phyloP scores from a whole-genome alignment of 495 filamentous ascomycete species.

The Daldinia loculata region DNA sequence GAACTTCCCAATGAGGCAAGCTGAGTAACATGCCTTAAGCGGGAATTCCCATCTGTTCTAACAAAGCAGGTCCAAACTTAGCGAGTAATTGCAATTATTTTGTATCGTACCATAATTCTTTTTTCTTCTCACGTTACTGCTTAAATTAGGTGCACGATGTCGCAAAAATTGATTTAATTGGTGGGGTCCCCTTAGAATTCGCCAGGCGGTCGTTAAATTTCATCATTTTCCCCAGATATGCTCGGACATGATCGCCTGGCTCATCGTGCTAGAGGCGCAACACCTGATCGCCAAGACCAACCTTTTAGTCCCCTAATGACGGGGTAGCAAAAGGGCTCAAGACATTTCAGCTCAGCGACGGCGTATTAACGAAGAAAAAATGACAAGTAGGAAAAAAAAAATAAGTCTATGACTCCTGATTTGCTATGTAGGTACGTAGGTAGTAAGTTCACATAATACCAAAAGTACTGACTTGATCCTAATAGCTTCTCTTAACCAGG shows the following conservation, averaged over 20 bases:
- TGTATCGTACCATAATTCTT: neutral
- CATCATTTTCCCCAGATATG: constrained; percentile 41
- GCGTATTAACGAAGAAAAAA: neutral
- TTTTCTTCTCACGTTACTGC: neutral
- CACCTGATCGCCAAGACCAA: constrained; percentile 39
- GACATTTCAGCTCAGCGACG: constrained; percentile 19
- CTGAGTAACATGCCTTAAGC: constrained; percentile 9
- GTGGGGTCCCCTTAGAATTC: constrained; percentile 21
- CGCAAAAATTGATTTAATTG: neutral
- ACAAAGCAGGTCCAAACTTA: neutral
- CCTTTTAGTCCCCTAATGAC: constrained; percentile 15
- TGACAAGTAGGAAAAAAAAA: neutral
- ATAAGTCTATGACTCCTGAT: neutral
- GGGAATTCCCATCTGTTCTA: constrained; percentile 31
- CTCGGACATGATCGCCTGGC: constrained; percentile 37
- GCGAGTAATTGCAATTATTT: neutral
- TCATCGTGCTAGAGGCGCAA: constrained; percentile 28
- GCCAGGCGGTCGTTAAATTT: constrained; percentile 20
- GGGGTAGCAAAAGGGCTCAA: constrained; percentile 16
- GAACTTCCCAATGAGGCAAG: constrained; percentile 31
- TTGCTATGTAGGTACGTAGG: neutral
- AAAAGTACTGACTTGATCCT: constrained; percentile 11
- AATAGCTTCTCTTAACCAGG: constrained; percentile 20
- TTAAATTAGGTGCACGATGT: constrained; percentile 11
- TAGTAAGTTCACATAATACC: constrained; percentile 1